Conservation (phyloP, 805 yeast genomes). For the Wickerhamiella sorbophila region DNA sequence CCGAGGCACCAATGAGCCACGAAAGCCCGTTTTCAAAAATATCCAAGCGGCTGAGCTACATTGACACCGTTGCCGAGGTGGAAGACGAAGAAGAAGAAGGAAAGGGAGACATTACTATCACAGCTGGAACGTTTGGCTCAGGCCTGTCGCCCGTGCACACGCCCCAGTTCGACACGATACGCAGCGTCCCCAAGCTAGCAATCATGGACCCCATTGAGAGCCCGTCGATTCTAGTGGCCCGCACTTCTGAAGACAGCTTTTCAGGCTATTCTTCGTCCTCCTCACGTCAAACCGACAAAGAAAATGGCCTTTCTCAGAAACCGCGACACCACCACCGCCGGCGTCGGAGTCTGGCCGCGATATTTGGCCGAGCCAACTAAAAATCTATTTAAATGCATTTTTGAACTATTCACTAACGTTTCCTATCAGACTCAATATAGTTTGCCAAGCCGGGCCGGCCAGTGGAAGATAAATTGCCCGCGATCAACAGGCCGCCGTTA, state of each 20-base stretch:
- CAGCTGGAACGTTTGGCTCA: neutral
- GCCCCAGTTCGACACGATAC: neutral
- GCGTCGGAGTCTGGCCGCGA: slow-evolving; percentile 1
- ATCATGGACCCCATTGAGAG: slow-evolving; percentile 1
- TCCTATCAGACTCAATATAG: too few species aligned
- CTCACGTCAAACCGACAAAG: neutral
- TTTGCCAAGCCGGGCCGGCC: too few species aligned
- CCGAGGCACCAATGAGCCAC: slow-evolving; percentile 15
- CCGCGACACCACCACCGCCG: slow-evolving; percentile 1
- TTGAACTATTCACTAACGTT: too few species aligned
- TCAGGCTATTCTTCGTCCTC: neutral
- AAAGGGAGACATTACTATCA: slow-evolving; percentile 3
- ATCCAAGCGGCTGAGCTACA: slow-evolving; percentile 6
- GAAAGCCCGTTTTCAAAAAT: slow-evolving; percentile 7
- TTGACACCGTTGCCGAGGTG: slow-evolving; percentile 19
- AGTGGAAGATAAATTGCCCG: too few species aligned
- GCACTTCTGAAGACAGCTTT: neutral
- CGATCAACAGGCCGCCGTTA: too few species aligned
- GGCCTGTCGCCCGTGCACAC: neutral
- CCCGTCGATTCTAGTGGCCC: neutral
- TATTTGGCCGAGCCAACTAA: slow-evolving; percentile 1
- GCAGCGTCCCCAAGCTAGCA: slow-evolving; percentile 1
- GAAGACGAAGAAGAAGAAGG: slow-evolving; percentile 13
- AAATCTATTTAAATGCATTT: neutral
- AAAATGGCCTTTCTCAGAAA: neutral